Conservation (phyloP, 1,284 basidiomycete genomes). For the Thecaphora thlaspeos region DNA sequence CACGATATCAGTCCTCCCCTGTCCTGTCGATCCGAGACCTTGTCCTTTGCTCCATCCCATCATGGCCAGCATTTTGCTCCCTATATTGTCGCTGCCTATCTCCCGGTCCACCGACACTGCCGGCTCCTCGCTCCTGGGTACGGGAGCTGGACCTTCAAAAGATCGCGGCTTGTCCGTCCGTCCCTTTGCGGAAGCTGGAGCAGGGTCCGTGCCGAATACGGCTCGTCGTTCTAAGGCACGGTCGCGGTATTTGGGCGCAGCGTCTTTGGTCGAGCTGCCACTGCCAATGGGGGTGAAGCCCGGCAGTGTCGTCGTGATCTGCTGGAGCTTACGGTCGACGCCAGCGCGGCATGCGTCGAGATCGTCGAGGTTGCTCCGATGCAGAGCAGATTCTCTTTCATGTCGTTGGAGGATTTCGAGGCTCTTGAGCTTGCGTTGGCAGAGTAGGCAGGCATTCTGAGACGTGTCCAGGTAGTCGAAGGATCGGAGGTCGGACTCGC, state of each 20-base stretch:
- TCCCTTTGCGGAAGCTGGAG: slow-evolving; percentile 1
- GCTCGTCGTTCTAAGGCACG: slow-evolving; percentile 35
- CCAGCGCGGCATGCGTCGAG: slow-evolving; percentile 16
- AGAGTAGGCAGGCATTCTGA: slow-evolving; percentile 29
- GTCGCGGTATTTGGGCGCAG: slow-evolving; percentile 15
- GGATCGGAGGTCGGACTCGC: slow-evolving; percentile 3
- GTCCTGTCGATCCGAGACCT: slow-evolving; percentile 15
- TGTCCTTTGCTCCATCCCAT: slow-evolving; percentile 37
- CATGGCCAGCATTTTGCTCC: slow-evolving; percentile 28
- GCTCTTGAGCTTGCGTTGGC: slow-evolving; percentile 36
- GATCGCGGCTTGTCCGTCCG: slow-evolving; percentile 1
- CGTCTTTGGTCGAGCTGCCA: not conserved
- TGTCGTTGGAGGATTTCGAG: slow-evolving; percentile 25
- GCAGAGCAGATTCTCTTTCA: slow-evolving; percentile 21
- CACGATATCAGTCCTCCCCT: slow-evolving; percentile 22
- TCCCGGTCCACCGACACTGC: slow-evolving; percentile 11
- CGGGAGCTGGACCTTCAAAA: slow-evolving; percentile 12
- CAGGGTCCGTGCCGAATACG: slow-evolving; percentile 26
- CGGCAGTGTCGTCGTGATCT: not conserved
- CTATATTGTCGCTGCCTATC: slow-evolving; percentile 26
- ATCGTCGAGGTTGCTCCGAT: slow-evolving; percentile 18
- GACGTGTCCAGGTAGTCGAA: slow-evolving; percentile 28
- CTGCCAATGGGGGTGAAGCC: no score
- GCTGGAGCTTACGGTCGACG: slow-evolving; percentile 9
- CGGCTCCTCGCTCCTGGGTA: not conserved